A percentile compares a stretch with the other conserved stretches of the same genome.
Evolutionary conservation across 2,329 filamentous ascomycete species (phyloP).

Genomic region (Plenodomus biglobosus): DNA sequence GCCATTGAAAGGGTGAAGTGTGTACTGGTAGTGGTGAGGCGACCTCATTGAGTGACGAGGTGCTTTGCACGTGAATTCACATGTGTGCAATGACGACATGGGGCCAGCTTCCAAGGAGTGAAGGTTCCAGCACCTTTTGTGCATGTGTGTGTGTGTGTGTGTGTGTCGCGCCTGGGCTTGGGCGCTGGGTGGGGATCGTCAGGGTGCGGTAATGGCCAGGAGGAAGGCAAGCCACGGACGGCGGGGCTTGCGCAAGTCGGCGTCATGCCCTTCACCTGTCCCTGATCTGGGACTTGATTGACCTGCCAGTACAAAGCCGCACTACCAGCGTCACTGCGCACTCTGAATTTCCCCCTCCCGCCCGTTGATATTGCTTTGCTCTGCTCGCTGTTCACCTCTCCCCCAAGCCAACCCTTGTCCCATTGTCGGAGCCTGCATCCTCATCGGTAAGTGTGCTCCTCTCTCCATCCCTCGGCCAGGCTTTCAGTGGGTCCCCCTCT

Average conservation of each 20-base stretch:
- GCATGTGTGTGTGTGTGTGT: too few species aligned
- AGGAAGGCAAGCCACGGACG: constrained; percentile 11
- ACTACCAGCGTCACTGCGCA: constrained; percentile 4
- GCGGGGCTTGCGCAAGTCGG: constrained; percentile 25
- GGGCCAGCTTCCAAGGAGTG: constrained; percentile 7
- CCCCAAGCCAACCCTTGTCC: background rate
- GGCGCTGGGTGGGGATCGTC: constrained; percentile 32
- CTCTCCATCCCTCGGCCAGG: constrained; percentile 20
- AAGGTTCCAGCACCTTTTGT: constrained; percentile 9
- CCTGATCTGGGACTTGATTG: background rate
- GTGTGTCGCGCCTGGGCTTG: too few species aligned
- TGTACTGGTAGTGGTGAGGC: too few species aligned
- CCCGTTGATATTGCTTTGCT: background rate
- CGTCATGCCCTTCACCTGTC: background rate
- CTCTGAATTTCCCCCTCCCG: constrained; percentile 3
- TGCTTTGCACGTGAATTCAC: constrained; percentile 6
- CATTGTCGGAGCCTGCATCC: constrained; percentile 12
- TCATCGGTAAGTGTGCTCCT: constrained; percentile 26
- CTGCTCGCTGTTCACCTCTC: background rate
- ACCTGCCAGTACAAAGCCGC: constrained; percentile 25
- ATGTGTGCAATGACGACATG: constrained; percentile 10
- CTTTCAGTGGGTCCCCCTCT: constrained; percentile 33
- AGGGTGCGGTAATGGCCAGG: constrained; percentile 25
- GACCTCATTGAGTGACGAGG: too few species aligned
- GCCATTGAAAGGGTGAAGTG: too few species aligned